phyloP scores from a whole-genome alignment of 371 early-diverging fungal genomes.

The Apophysomyces sp. region DNA sequence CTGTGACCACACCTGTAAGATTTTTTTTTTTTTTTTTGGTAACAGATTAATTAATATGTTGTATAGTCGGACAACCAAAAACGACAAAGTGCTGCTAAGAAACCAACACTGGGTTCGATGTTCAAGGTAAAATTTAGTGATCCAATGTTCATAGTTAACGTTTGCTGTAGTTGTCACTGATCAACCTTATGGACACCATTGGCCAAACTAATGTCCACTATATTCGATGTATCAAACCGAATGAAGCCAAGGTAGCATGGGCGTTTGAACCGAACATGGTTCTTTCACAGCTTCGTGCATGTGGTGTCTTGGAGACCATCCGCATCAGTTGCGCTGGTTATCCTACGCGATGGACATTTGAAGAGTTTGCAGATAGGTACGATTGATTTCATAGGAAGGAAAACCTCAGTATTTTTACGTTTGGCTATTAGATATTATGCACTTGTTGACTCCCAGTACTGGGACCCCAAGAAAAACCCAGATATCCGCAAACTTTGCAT shows the following conservation, averaged over 20 bases:
- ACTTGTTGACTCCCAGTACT: slow-evolving; percentile 68
- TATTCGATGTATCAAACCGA: slow-evolving; percentile 98
- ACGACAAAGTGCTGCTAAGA: slow-evolving; percentile 57
- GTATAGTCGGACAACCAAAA: slow-evolving; percentile 28
- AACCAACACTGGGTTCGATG: slow-evolving; percentile 90
- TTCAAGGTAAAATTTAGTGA: slow-evolving; percentile 45
- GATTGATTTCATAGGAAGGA: background rate
- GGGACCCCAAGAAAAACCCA: slow-evolving; percentile 52
- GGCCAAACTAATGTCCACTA: slow-evolving; percentile 92
- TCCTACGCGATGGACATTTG: slow-evolving; percentile 90
- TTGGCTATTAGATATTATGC: slow-evolving; percentile 73
- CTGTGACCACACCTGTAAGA: slow-evolving; percentile 42
- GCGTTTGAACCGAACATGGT: slow-evolving; percentile 93
- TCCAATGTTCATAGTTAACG: background rate
- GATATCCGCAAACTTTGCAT: slow-evolving; percentile 55
- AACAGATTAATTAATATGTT: background rate
- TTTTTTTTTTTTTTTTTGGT: background rate
- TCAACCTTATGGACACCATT: slow-evolving; percentile 93
- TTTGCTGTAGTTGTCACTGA: slow-evolving; percentile 63
- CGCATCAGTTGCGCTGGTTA: slow-evolving; percentile 99
- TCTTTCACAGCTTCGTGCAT: slow-evolving; percentile 94
- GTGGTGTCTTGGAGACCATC: slow-evolving; percentile 99
- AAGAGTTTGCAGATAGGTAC: slow-evolving; percentile 83
- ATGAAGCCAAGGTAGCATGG: slow-evolving; percentile 89
- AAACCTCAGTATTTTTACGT: background rate